Percentiles rank a stretch among this genome's conserved stretches.
These are phyloP conservation scores for Theileria parva DNA, from an alignment of 169 alveolate species.

Conservation along the genomic window DNA sequence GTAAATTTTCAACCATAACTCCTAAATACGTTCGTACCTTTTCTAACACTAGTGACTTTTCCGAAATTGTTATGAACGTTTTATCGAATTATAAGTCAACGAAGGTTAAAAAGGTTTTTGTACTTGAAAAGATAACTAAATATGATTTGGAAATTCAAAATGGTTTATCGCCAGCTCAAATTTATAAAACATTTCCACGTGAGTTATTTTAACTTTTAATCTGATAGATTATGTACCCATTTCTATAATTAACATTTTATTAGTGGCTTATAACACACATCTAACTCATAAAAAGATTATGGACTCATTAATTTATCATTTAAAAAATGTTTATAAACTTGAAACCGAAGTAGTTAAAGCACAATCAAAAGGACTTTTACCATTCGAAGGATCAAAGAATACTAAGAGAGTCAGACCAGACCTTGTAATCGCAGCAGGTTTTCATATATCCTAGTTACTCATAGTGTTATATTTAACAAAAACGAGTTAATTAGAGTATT, in stretches of 20 bases:
- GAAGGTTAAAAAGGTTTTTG: constrained; percentile 24
- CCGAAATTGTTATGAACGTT: constrained; percentile 8
- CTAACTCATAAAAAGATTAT: constrained; percentile 43
- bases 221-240: too few species aligned
- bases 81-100: constrained; percentile 16
- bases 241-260: neutral
- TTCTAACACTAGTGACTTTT: neutral
- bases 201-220: constrained; percentile 3
- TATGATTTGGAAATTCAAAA: constrained; percentile 55
- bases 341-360: constrained; percentile 57
- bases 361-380: constrained; percentile 37
- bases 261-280: constrained; percentile 66
- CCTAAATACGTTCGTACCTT: neutral
- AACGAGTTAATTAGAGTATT: neutral
- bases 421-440: constrained; percentile 59
- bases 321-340: constrained; percentile 26
- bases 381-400: neutral
- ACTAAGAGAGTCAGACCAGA: constrained; percentile 45
- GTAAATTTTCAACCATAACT: neutral
- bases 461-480: neutral
- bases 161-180: constrained; percentile 43
- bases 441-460: neutral
- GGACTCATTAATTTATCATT: constrained; percentile 40
- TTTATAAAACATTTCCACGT: constrained; percentile 62
- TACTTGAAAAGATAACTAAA: constrained; percentile 61